Evolutionary conservation across 2,329 filamentous ascomycete genomes (phyloP).

Genomic region (Pseudocercospora eumusae): DNA sequence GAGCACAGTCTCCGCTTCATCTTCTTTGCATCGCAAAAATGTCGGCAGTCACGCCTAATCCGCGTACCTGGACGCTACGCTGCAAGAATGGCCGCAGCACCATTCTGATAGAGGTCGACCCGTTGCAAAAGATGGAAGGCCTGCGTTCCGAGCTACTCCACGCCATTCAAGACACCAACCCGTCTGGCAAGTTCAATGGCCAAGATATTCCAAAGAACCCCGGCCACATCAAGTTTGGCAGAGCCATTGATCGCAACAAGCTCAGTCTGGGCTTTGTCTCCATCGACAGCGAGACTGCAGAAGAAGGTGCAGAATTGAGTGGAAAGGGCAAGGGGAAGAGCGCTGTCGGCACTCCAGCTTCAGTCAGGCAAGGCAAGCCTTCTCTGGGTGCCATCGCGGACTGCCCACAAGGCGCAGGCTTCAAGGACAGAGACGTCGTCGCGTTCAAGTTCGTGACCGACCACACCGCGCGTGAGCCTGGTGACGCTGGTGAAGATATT

Average conservation of each 20-base stretch:
- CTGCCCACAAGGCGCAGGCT: conserved; percentile 42
- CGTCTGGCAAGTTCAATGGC: conserved; percentile 39
- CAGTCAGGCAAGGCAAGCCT: conserved; percentile 32
- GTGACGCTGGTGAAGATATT: conserved; percentile 25
- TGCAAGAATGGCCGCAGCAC: conserved; percentile 52
- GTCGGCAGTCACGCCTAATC: conserved; percentile 31
- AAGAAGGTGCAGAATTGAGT: conserved; percentile 34
- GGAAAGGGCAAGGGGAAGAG: conserved; percentile 47
- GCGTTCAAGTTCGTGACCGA: conserved; percentile 40
- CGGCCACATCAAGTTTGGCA: conserved; percentile 46
- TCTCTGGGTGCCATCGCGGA: conserved; percentile 37
- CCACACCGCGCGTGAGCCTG: conserved; percentile 24
- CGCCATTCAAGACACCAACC: conserved; percentile 45
- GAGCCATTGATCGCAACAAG: conserved; percentile 45
- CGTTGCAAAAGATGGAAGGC: conserved; percentile 43
- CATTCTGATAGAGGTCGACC: conserved; percentile 50
- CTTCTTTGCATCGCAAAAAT: conserved; percentile 1
- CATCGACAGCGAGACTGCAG: conserved; percentile 31
- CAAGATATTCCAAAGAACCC: conserved; percentile 44
- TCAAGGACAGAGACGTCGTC: conserved; percentile 39
- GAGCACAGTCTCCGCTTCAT: neutral
- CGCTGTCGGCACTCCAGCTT: conserved; percentile 17
- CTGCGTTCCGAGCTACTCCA: conserved; percentile 47
- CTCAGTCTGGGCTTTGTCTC: conserved; percentile 45
- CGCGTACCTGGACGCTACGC: conserved; percentile 46